Base-by-base conservation (phyloP, 1,284 basidiomycete species). In the Cryptococcus deneoformans region DNA sequence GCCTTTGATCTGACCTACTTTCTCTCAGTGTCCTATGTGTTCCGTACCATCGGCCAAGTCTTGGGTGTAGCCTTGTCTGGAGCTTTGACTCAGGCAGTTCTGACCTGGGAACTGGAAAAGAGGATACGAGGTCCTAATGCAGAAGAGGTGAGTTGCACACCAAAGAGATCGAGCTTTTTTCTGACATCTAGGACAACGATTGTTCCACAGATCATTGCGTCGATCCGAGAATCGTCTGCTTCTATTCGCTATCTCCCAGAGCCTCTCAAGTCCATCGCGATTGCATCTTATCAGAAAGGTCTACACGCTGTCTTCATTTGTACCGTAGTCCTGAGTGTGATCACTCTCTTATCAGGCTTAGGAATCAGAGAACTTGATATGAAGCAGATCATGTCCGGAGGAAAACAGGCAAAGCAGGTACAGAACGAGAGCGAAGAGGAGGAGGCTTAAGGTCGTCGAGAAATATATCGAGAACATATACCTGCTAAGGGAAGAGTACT, bases 41-140 rank as follows among this genome's bases (percentile, higher is more conserved):
- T 92, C 80, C 82, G 91, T 66, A 92, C 90, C 5, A 90, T 89
- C 10, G 92, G 92, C 12, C 92, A 94, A 79, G 92, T 92, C 20
- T 82, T 94, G 47, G 91, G 91, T 50, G 92, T 94, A 53, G 87
- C 88, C 66, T 79, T 93, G 47, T 87, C 88, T 61, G 89, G 89
- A 37, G 87, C 89, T 2, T 76, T 93, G 45, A 80, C 90, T 29
- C 92, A 94, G 77, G 84, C 84, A 5, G 81, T 92, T 37, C 81
- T 94, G 46, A 78, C 86, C 24, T 77, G 80, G 50, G 85, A 88
- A 70, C 79, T 94, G 57, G 83, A 83, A 53, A 78, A 82, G 62
- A 82, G 86, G 55, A 92, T 94, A 67, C 82, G 82, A n/a, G 90
- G 88, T 35, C 85, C 87, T 50, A 82, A 81, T 62, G 84, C 90